phyloP scores from a whole-genome alignment of 805 yeast species.

The Starmerella etchellsii region DNA sequence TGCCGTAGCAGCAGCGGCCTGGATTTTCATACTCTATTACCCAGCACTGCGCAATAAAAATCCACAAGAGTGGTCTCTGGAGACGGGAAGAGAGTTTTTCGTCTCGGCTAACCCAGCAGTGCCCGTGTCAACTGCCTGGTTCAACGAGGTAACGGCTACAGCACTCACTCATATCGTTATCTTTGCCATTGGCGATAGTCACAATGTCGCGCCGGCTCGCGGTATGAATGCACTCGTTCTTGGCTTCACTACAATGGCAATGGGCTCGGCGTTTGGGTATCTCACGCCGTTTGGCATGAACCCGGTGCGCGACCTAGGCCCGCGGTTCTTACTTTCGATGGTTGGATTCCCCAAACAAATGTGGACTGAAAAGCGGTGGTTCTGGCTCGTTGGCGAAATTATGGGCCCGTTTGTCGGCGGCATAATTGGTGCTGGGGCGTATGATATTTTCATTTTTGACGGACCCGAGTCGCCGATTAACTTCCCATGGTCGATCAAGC shows the following conservation, averaged over 20 bases:
- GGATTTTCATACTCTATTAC: slow-evolving; percentile 36
- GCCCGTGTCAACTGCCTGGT: slow-evolving; percentile 30
- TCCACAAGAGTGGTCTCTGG: slow-evolving; percentile 15
- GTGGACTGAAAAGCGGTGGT: slow-evolving; percentile 25
- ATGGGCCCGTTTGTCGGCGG: slow-evolving; percentile 40
- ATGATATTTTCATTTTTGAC: slow-evolving; percentile 39
- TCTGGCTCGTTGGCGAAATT: slow-evolving; percentile 25
- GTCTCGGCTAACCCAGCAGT: background rate
- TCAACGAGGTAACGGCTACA: slow-evolving; percentile 37
- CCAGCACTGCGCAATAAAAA: slow-evolving; percentile 28
- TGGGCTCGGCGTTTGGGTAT: slow-evolving; percentile 39
- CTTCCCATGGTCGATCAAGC: slow-evolving; percentile 13
- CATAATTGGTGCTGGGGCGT: slow-evolving; percentile 37
- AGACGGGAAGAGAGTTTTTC: slow-evolving; percentile 2
- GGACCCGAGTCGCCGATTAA: slow-evolving; percentile 43
- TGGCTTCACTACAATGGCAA: slow-evolving; percentile 33
- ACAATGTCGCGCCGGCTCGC: slow-evolving; percentile 34
- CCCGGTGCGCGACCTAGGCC: slow-evolving; percentile 44
- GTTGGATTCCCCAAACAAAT: slow-evolving; percentile 35
- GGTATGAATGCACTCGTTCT: slow-evolving; percentile 38
- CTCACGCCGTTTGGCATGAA: slow-evolving; percentile 46
- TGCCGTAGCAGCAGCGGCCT: slow-evolving; percentile 30
- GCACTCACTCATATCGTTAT: slow-evolving; percentile 36
- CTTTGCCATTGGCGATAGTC: slow-evolving; percentile 41
- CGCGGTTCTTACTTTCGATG: slow-evolving; percentile 37